A percentile compares a stretch with the other conserved stretches of the same genome.
phyloP scores from a whole-genome alignment of 768 basidiomycete species.

The Russula earlei region DNA sequence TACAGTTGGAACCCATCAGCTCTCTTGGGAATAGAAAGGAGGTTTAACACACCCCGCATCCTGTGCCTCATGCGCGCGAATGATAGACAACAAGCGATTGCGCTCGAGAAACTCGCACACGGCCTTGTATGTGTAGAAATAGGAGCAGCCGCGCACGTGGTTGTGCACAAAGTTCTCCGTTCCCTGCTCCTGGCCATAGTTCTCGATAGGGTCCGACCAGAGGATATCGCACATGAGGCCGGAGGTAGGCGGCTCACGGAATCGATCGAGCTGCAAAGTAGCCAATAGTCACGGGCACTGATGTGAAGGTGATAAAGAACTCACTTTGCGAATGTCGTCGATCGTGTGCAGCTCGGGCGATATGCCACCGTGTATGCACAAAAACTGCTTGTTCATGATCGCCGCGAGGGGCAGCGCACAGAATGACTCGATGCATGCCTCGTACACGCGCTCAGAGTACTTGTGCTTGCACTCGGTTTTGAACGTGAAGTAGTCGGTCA shows the following conservation, averaged over 20 bases:
- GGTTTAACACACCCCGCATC: conserved; percentile 62
- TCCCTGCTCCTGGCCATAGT: conserved; percentile 90
- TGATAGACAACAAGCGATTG: conserved; percentile 93
- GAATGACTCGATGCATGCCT: conserved; percentile 96
- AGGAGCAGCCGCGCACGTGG: conserved; percentile 93
- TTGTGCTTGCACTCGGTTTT: conserved; percentile 99
- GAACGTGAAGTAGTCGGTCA: conserved; percentile 99
- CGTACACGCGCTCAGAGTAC: conserved; percentile 93
- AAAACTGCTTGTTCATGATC: conserved; percentile 98
- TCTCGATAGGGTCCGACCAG: conserved; percentile 97
- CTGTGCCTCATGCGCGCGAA: conserved; percentile 96
- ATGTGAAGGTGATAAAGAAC: conserved; percentile 23
- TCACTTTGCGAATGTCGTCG: conserved; percentile 82
- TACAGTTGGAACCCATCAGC: neutral
- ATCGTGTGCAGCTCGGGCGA: conserved; percentile 93
- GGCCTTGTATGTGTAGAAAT: conserved; percentile 93
- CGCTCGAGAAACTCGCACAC: conserved; percentile 96
- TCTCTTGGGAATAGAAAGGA: conserved; percentile 28
- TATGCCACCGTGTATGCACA: conserved; percentile 96
- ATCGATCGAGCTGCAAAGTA: conserved; percentile 74
- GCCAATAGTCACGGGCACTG: neutral
- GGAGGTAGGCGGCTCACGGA: conserved; percentile 95
- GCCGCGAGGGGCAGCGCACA: conserved; percentile 92
- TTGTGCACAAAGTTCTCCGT: conserved; percentile 89
- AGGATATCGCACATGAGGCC: conserved; percentile 98